Base-by-base conservation (phyloP, 306 rosid genomes). In the apple (Malus domestica) region DNA sequence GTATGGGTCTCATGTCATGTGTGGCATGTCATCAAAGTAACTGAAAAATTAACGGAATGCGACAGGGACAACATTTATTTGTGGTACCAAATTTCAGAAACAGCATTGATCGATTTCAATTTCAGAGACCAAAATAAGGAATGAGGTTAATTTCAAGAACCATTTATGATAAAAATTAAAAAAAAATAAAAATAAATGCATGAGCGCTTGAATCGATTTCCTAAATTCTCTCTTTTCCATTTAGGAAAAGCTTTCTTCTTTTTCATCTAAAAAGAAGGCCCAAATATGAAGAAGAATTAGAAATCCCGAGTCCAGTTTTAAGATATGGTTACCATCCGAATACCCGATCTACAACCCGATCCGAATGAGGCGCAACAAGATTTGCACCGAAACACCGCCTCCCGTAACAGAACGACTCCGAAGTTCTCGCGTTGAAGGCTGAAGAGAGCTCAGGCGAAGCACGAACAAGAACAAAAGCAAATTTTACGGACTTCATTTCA, bases 91-190 rank as follows among this genome's bases (percentile, higher is more conserved):
- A 33, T 33, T 33, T 33, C 0, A 5, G 0, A 1, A 6, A 1
- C 0, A 3, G 1, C 1, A 5, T 33, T 5, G 8, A 33, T 33
- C 38, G 8, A 6, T 33, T 33, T 33, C 1, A 5, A 33, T 5
- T 5, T 33, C 0, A 33, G 0, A 0, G 0, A 33, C 0, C 0
- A 33, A 33, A 33, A 1, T 33, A 0, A 33, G 0, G 2, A 33
- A 33, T 33, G 8, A 33, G 38, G 0, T 33, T 0, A 33, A 1
- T 33, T 33, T 33, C 2, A 6, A 5, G 0, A 1, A 33, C 0
- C 0, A 33, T 33, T 33, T 33, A 5, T 33, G 0, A 5, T 33
- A 33, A 33, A 33, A 33, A 33, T 1, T 1, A 14, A 13, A 13
- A 46, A 46, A 1, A 23, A 23, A 46, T 12, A 46, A 46, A 4